Evolutionary conservation across 106 monocot genomes (phyloP).

Genomic region (Dendrobium officinale): DNA sequence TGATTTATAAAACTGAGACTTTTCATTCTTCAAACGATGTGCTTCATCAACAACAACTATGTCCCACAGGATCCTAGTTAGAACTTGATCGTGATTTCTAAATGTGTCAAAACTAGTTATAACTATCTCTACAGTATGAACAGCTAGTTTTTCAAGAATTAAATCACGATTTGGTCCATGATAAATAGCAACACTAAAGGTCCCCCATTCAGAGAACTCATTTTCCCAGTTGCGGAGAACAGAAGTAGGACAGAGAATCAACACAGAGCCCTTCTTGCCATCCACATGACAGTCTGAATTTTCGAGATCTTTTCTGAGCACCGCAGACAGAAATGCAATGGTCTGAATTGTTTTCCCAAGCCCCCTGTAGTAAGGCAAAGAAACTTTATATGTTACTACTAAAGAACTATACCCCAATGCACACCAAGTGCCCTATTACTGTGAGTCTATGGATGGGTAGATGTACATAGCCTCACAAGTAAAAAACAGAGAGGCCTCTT

Average conservation of each 20-base stretch:
- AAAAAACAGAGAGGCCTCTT: not conserved
- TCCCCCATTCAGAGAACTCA: constrained; percentile 80
- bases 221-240: constrained; percentile 93
- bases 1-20: constrained; percentile 72
- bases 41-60: constrained; percentile 92
- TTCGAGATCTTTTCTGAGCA: constrained; percentile 52
- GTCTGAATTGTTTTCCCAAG: constrained; percentile 95
- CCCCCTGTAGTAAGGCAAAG: constrained; percentile 52
- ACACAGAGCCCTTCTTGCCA: constrained; percentile 36
- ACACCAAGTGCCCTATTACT: not conserved
- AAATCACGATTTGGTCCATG: constrained; percentile 95
- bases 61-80: constrained; percentile 64
- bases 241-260: constrained; percentile 93
- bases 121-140: constrained; percentile 50
- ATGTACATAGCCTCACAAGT: no score
- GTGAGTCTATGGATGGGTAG: not conserved
- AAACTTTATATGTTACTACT: not conserved
- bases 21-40: constrained; percentile 92
- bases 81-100: constrained; percentile 62
- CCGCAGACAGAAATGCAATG: constrained; percentile 84
- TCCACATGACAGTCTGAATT: constrained; percentile 10
- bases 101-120: constrained; percentile 96
- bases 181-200: constrained; percentile 63
- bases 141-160: constrained; percentile 57
- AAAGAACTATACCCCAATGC: not conserved